phyloP scores from a whole-genome alignment of 225 moss, liverwort and hornwort genomes.

The Polytrichum commune region DNA sequence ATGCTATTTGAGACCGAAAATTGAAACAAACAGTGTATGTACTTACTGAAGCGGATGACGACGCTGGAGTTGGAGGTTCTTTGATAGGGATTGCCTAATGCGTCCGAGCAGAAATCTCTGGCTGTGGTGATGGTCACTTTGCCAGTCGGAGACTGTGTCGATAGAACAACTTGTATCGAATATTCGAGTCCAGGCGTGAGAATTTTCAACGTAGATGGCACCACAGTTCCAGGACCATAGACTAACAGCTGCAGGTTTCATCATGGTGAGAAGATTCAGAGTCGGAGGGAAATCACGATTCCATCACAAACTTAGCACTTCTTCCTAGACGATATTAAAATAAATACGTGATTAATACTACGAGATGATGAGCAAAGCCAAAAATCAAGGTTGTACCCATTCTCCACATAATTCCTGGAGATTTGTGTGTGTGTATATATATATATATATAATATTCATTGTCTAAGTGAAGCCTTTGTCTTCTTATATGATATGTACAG shows the following conservation, averaged over 20 bases:
- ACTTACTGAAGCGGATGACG: slow-evolving; percentile 63
- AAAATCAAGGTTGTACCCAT: too few species aligned
- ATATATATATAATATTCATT: too few species aligned
- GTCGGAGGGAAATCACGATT: background rate
- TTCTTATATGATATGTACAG: too few species aligned
- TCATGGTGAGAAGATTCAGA: background rate
- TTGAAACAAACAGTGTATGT: background rate
- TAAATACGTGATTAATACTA: too few species aligned
- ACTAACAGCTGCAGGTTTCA: slow-evolving; percentile 55
- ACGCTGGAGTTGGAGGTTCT: slow-evolving; percentile 47
- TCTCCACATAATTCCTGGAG: too few species aligned
- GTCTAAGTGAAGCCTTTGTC: too few species aligned
- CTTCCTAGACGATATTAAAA: too few species aligned
- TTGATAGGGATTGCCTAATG: slow-evolving; percentile 63
- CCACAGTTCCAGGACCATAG: slow-evolving; percentile 56
- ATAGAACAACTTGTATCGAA: slow-evolving; percentile 59
- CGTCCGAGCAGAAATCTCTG: slow-evolving; percentile 53
- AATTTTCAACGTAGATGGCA: slow-evolving; percentile 52
- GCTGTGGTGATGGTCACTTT: slow-evolving; percentile 48
- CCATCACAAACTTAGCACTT: background rate
- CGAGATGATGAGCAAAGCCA: too few species aligned
- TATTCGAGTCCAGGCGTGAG: slow-evolving; percentile 48
- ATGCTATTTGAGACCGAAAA: too few species aligned
- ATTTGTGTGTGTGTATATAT: too few species aligned
- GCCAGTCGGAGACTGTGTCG: slow-evolving; percentile 42